These are phyloP conservation scores for Trichoderma breve DNA, from an alignment of 2,329 filamentous ascomycete genomes.

Conservation along the genomic window DNA sequence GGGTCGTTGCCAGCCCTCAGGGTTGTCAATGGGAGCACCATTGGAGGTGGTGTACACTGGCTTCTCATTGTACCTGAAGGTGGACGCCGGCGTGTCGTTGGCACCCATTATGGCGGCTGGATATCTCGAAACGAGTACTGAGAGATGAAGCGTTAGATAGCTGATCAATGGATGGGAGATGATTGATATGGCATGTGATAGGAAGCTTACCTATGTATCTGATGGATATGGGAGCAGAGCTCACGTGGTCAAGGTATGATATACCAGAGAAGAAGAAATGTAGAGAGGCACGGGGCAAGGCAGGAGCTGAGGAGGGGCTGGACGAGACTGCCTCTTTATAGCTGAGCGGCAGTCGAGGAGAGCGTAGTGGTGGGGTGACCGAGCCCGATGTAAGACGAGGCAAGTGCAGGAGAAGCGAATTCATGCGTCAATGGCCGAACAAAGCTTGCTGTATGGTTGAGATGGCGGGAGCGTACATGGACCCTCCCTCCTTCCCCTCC, in stretches of 20 bases:
- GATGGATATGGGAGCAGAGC: not conserved
- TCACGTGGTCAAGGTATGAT: not conserved
- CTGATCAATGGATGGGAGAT: not conserved
- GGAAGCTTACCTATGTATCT: not conserved
- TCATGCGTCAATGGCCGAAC: not conserved
- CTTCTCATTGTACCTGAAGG: conserved; percentile 55
- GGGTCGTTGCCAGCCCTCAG: conserved; percentile 48
- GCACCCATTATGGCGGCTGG: conserved; percentile 38
- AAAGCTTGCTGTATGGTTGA: conserved; percentile 1
- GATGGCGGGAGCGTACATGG: not conserved
- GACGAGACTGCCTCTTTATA: conserved; percentile 4
- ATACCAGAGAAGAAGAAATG: not conserved
- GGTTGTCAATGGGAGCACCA: conserved; percentile 56
- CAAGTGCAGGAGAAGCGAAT: not conserved
- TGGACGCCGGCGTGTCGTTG: conserved; percentile 44
- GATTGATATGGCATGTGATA: not conserved
- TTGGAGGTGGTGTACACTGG: conserved; percentile 60
- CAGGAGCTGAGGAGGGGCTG: not conserved
- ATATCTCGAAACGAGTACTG: not conserved
- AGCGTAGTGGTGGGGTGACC: conserved; percentile 11
- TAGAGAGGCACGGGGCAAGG: not conserved
- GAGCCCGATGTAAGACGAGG: conserved; percentile 13
- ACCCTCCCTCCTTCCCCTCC: not conserved
- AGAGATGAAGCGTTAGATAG: not conserved
- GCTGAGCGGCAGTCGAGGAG: not conserved